phyloP scores from a whole-genome alignment of 1,139 yeast species.

The Candida anutae region DNA sequence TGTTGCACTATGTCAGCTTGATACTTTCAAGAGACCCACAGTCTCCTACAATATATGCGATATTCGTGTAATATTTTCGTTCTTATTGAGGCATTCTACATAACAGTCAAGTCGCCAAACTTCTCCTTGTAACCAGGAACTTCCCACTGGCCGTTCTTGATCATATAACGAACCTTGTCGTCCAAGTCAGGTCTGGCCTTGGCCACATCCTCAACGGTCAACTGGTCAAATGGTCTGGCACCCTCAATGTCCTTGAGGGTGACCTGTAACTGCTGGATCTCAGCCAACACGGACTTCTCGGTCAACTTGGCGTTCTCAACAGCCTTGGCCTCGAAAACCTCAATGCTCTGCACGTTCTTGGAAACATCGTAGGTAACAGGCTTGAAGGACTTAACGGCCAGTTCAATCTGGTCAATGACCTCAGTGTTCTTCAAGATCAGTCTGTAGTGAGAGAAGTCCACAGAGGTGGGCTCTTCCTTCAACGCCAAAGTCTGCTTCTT shows the following conservation, averaged over 20 bases:
- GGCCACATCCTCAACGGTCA: conserved; percentile 90
- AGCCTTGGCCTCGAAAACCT: conserved; percentile 92
- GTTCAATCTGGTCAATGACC: conserved; percentile 76
- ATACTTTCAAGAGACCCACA: too few relatives aligned
- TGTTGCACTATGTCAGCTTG: too few relatives aligned
- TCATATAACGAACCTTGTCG: conserved; percentile 91
- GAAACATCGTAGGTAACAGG: conserved; percentile 82
- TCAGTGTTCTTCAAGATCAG: conserved; percentile 71
- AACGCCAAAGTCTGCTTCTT: conserved; percentile 70
- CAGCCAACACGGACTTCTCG: conserved; percentile 80
- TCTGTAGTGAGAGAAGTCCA: conserved; percentile 80
- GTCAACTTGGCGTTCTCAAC: conserved; percentile 92
- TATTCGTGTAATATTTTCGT: too few relatives aligned
- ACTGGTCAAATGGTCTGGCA: conserved; percentile 96
- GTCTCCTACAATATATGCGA: too few relatives aligned
- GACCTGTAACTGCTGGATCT: conserved; percentile 75
- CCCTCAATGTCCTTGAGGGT: conserved; percentile 90
- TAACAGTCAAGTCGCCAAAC: conserved; percentile 91
- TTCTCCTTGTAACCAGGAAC: conserved; percentile 98
- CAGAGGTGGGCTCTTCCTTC: conserved; percentile 61
- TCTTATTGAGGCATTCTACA: too few relatives aligned
- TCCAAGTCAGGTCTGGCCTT: conserved; percentile 97
- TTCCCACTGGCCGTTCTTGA: conserved; percentile 95
- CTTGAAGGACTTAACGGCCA: conserved; percentile 64
- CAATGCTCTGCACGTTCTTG: conserved; percentile 86